Conservation (phyloP, 2,329 filamentous ascomycete genomes). For the Dothistroma septosporum region DNA sequence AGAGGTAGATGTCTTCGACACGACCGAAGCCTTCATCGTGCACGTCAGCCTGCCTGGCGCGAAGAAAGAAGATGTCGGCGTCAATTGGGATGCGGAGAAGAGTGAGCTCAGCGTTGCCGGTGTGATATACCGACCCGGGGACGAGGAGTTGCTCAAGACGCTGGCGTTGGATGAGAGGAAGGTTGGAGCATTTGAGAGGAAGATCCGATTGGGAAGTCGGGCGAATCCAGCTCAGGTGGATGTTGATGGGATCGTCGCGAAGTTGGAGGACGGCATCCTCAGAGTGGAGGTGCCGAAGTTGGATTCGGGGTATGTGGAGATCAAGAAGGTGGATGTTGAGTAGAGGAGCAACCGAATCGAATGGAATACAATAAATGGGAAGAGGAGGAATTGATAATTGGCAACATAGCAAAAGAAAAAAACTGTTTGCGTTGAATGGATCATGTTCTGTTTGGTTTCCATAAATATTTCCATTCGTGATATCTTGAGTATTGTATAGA, state of each 20-base stretch:
- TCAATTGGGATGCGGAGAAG: conserved; percentile 70
- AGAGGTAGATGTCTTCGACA: conserved; percentile 72
- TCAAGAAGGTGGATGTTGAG: conserved; percentile 51
- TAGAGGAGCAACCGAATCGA: conserved; percentile 25
- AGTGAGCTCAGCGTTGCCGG: conserved; percentile 64
- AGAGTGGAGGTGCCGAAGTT: conserved; percentile 72
- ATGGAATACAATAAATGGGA: neutral
- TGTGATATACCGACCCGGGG: conserved; percentile 66
- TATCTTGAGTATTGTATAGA: too few relatives aligned
- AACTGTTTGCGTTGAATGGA: neutral
- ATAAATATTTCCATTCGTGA: neutral
- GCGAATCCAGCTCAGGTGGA: conserved; percentile 61
- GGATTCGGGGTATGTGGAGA: conserved; percentile 58
- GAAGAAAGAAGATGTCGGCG: conserved; percentile 71
- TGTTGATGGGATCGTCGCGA: conserved; percentile 64
- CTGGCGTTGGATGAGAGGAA: conserved; percentile 63
- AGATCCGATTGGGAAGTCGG: conserved; percentile 56
- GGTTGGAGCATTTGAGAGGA: conserved; percentile 70
- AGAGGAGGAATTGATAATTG: neutral
- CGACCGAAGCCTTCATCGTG: conserved; percentile 60
- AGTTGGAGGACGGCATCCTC: conserved; percentile 73
- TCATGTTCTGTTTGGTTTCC: neutral
- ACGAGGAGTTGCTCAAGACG: conserved; percentile 64
- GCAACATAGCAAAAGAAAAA: neutral
- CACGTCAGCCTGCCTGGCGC: conserved; percentile 73